phyloP scores from a whole-genome alignment of 73 alveolate genomes.

The Tetrahymena elliotti region DNA sequence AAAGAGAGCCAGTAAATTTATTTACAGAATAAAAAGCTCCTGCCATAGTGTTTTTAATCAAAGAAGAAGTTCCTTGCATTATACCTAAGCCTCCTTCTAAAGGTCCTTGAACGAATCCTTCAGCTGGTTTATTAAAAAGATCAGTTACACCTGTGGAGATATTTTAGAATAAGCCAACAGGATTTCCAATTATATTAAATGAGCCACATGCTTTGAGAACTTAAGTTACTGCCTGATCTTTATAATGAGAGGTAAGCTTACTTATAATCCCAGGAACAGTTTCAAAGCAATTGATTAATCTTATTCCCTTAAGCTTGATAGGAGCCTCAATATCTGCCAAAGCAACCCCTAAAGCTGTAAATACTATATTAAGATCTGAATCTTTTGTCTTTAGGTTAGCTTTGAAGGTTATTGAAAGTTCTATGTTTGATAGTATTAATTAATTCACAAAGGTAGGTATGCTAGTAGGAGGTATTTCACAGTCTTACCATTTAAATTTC shows the following conservation, averaged over 20 bases:
- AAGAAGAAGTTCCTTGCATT: constrained; percentile 79
- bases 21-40: constrained; percentile 92
- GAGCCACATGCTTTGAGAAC: constrained; percentile 64
- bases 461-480: constrained; percentile 13
- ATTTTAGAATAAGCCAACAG: constrained; percentile 74
- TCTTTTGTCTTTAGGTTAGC: constrained; percentile 7
- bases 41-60: constrained; percentile 82
- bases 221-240: constrained; percentile 43
- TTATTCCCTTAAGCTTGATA: constrained; percentile 58
- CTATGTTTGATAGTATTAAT: constrained; percentile 8
- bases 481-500: constrained; percentile 14
- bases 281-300: constrained; percentile 53
- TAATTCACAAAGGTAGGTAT: constrained; percentile 16
- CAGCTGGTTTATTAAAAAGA: constrained; percentile 83
- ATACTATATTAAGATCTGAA: constrained; percentile 49
- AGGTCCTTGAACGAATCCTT: constrained; percentile 83
- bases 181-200: constrained; percentile 88
- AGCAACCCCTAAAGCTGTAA: constrained; percentile 66
- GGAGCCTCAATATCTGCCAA: constrained; percentile 72
- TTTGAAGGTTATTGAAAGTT: constrained; percentile 12
- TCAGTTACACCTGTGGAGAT: constrained; percentile 93
- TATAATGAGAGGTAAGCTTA: constrained; percentile 55
- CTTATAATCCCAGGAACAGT: constrained; percentile 40
- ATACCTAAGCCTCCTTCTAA: constrained; percentile 86
- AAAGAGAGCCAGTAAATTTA: constrained; percentile 78